Conservation (phyloP, 768 basidiomycete genomes). For the Boletus reticulatus region DNA sequence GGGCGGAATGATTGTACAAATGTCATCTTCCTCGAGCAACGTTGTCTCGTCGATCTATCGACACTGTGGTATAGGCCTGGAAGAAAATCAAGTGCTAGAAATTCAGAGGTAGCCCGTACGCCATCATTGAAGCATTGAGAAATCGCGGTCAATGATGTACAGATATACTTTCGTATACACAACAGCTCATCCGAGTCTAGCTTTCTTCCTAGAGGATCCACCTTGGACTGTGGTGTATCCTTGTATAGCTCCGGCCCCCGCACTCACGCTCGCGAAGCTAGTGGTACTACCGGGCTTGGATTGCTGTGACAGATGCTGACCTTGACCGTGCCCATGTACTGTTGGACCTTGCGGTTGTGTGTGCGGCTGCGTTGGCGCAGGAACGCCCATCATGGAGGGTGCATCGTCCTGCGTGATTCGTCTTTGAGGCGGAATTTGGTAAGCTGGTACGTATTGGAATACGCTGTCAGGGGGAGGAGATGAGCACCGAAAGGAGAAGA, state of each 20-base stretch:
- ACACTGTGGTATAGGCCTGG: too few species aligned
- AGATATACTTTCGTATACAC: too few species aligned
- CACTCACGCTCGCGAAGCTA: constrained; percentile 64
- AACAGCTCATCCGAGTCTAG: constrained; percentile 44
- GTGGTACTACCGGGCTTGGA: constrained; percentile 57
- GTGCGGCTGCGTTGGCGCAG: constrained; percentile 43
- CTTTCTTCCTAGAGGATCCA: constrained; percentile 55
- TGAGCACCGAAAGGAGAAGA: constrained; percentile 5
- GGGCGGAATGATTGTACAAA: too few species aligned
- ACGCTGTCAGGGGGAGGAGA: constrained; percentile 48
- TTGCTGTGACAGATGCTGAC: constrained; percentile 34
- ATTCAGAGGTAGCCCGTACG: too few species aligned
- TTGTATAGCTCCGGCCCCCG: constrained; percentile 41
- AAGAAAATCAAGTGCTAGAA: too few species aligned
- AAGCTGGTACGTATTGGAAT: constrained; percentile 60
- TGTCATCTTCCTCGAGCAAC: too few species aligned
- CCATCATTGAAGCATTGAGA: too few species aligned
- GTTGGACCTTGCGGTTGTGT: constrained; percentile 44
- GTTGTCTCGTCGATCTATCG: too few species aligned
- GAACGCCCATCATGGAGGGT: constrained; percentile 77
- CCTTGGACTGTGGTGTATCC: constrained; percentile 32
- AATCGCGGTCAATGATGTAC: too few species aligned
- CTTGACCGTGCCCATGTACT: constrained; percentile 48
- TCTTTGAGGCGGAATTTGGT: constrained; percentile 79
- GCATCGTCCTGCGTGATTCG: constrained; percentile 93